Conservation (phyloP, 2,329 filamentous ascomycete species). For the Tolypocladium guangdongense region DNA sequence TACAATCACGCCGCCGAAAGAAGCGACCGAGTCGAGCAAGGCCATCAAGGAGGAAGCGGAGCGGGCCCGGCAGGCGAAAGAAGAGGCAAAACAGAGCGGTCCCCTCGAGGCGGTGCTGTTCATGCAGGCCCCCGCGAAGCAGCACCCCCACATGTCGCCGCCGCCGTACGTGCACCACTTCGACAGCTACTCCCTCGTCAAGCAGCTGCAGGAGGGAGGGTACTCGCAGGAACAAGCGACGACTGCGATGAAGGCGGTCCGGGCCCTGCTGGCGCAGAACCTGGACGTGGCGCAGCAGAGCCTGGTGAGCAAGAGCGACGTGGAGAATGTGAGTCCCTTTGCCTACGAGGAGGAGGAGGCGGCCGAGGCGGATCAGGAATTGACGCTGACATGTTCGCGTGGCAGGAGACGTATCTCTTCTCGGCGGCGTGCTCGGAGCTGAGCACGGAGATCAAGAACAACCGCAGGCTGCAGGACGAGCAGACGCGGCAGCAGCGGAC, state of each 20-base stretch:
- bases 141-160: conserved; percentile 57
- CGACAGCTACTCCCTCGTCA: conserved; percentile 84
- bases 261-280: conserved; percentile 65
- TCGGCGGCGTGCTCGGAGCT: conserved; percentile 88
- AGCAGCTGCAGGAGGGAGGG: conserved; percentile 62
- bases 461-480: conserved; percentile 66
- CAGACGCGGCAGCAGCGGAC: conserved; percentile 73
- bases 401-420: conserved; percentile 78
- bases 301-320: conserved; percentile 80
- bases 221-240: conserved; percentile 68
- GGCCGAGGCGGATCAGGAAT: too few species aligned
- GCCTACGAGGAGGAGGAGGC: too few species aligned
- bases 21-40: background rate
- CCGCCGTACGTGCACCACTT: conserved; percentile 91
- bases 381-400: background rate
- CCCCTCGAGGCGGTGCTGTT: conserved; percentile 38
- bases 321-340: conserved; percentile 68
- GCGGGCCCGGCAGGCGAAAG: conserved; percentile 17
- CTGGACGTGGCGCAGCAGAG: conserved; percentile 69
- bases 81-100: conserved; percentile 18
- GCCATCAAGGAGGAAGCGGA: conserved; percentile 6
- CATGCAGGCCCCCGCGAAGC: conserved; percentile 32
- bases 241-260: conserved; percentile 85
- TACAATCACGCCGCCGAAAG: background rate
- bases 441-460: conserved; percentile 73